Conservation (phyloP, 129 eudicot genomes). For the Pittosporum tobira region DNA sequence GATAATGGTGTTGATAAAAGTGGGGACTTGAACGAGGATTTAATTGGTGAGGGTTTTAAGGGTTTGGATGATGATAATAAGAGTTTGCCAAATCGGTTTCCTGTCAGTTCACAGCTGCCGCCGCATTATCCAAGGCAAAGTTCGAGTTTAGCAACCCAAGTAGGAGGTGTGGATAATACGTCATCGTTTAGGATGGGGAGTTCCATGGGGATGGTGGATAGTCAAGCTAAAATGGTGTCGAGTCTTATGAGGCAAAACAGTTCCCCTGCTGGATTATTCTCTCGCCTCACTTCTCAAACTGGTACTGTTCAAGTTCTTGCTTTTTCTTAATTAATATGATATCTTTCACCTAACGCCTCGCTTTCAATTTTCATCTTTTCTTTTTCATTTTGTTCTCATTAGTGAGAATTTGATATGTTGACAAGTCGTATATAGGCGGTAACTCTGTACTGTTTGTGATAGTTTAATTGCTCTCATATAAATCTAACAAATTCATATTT, state of each 20-base stretch:
- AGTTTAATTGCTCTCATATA: too few relatives aligned
- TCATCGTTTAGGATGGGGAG: slow-evolving; percentile 17
- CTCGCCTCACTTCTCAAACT: slow-evolving; percentile 36
- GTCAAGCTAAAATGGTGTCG: slow-evolving; percentile 33
- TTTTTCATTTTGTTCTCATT: too few relatives aligned
- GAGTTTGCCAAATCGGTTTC: slow-evolving; percentile 33
- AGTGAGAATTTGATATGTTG: background rate
- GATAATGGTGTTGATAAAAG: slow-evolving; percentile 25
- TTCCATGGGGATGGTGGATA: slow-evolving; percentile 34
- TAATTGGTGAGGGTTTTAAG: slow-evolving; percentile 22
- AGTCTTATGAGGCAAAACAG: slow-evolving; percentile 65
- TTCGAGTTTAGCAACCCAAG: slow-evolving; percentile 22
- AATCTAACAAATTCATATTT: too few relatives aligned
- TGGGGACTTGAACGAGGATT: slow-evolving; percentile 13
- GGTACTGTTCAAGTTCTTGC: slow-evolving; percentile 40
- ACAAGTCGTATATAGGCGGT: background rate
- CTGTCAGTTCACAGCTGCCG: slow-evolving; percentile 41
- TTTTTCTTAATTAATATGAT: background rate
- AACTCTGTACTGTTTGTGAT: slow-evolving; percentile 10
- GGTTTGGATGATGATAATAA: slow-evolving; percentile 25
- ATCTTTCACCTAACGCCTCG: background rate
- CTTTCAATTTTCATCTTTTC: background rate
- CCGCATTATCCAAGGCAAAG: slow-evolving; percentile 44
- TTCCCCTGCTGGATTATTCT: slow-evolving; percentile 88
- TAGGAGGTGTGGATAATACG: slow-evolving; percentile 20